Base-by-base conservation (phyloP, 2,329 filamentous ascomycete genomes). In the Geosmithia putterillii region DNA sequence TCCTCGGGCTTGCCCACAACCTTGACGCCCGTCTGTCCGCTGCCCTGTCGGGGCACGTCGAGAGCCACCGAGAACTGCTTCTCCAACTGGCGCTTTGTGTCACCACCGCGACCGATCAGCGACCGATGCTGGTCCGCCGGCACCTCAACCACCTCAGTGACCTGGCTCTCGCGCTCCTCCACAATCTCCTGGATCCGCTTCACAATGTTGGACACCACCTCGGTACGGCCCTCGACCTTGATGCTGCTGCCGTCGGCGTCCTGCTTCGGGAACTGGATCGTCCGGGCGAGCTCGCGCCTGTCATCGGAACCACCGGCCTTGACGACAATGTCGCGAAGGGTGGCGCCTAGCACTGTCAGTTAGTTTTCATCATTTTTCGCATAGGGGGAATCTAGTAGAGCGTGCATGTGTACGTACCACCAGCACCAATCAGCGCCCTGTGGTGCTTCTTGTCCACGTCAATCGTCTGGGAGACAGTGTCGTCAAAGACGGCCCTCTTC, bases 381-480 rank as follows among this genome's bases (percentile, higher is more conserved):
- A 25, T 10, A 25, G 10, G 23, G 6, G 23, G 23, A 10, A 7
- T 25, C 10, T 10, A 19, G 35, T 44, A 36, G 41, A 35, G 22
- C n/a, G 21, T 4, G 14, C 39, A 42, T 14, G 34, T 32, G 38
- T 40, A 69, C 84, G 67, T 74, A 89, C 88, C 92, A 58, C 85
- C 84, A 51, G 81, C 71, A 48, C 92, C 92, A 62, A 98, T 98
- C 50, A 98, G 71, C 43, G 82, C 77, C 64, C 83, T 81, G 67
- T 98, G 92, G 63, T 92, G 80, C 69, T 94, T 95, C 69, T 87
- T 86, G 52, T 96, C 89, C n/a, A 98, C 80, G 28, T 94, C 84
- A 41, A 98, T 70, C 12, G 80, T 87, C 66, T 83, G 81, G 15
- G 81, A 78, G 42, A 95, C 73, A n/a, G 86, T 95, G 50, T 92